phyloP scores from a whole-genome alignment of 257 asterid genomes.

The Euphrasia confusa region DNA sequence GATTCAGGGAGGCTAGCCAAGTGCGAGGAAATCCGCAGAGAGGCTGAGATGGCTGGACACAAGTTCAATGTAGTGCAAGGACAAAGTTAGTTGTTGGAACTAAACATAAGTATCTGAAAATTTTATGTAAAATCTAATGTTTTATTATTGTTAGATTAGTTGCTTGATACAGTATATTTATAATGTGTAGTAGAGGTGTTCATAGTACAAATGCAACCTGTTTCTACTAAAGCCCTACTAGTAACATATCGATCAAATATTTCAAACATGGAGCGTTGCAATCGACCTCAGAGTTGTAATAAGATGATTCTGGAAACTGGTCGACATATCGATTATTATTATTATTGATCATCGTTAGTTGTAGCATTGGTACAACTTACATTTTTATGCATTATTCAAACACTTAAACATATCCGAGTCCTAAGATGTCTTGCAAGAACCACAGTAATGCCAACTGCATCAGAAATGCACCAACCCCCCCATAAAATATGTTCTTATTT shows the following conservation, averaged over 20 bases:
- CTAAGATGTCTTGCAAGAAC: slow-evolving; percentile 10
- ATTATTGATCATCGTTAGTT: neutral
- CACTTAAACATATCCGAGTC: neutral
- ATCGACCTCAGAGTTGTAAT: too few relatives aligned
- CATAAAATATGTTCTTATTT: slow-evolving; percentile 14
- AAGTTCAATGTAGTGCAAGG: slow-evolving; percentile 28
- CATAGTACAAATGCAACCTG: too few relatives aligned
- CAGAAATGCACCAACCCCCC: slow-evolving; percentile 1
- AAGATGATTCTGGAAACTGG: neutral
- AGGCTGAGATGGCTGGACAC: slow-evolving; percentile 80
- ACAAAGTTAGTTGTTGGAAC: neutral
- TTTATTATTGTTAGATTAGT: too few relatives aligned
- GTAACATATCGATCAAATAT: too few relatives aligned
- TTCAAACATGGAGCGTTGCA: too few relatives aligned
- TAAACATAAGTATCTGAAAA: neutral
- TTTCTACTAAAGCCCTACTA: too few relatives aligned
- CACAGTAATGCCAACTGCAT: slow-evolving; percentile 7
- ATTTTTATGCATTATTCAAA: slow-evolving; percentile 11
- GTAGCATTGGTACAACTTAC: slow-evolving; percentile 9
- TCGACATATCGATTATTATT: slow-evolving; percentile 6
- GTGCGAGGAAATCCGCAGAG: slow-evolving; percentile 54
- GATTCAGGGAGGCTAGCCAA: slow-evolving; percentile 68
- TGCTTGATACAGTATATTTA: too few relatives aligned
- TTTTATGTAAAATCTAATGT: too few relatives aligned
- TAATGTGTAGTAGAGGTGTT: too few relatives aligned